A percentile compares a stretch with the other conserved stretches of the same genome.
Conservation (phyloP, 805 yeast genomes). For the Candida nanaspora region DNA sequence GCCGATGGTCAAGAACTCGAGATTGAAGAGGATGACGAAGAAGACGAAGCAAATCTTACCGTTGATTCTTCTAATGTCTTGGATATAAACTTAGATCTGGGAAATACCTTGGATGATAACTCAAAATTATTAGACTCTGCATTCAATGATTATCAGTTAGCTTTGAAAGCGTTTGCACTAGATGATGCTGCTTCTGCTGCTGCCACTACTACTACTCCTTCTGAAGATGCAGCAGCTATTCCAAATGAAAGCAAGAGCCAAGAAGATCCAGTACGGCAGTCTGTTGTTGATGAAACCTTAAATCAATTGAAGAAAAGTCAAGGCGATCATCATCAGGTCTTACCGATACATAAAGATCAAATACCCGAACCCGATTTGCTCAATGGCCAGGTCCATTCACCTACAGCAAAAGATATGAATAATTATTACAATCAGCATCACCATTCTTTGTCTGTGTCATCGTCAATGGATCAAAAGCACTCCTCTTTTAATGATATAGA, state of each 20-base stretch:
- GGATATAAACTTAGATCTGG: constrained; percentile 1
- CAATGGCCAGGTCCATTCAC: neutral
- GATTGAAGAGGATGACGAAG: neutral
- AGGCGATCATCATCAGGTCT: neutral
- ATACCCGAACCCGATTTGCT: neutral
- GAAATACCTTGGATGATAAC: neutral
- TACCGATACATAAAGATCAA: neutral
- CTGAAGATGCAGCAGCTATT: neutral
- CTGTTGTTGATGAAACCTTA: neutral
- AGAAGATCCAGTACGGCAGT: neutral
- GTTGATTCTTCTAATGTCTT: neutral
- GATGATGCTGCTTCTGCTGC: neutral
- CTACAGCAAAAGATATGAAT: too few relatives aligned
- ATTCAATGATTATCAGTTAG: constrained; percentile 5
- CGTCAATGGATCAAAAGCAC: too few relatives aligned
- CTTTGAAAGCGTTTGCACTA: constrained; percentile 3
- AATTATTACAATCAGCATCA: too few relatives aligned
- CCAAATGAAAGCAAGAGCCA: neutral
- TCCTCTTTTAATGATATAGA: neutral
- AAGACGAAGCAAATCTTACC: neutral
- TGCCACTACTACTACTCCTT: neutral
- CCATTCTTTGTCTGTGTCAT: too few relatives aligned
- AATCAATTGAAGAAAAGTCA: neutral
- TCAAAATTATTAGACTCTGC: constrained; percentile 3
- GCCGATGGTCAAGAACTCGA: neutral